Conservation (phyloP, 2,329 filamentous ascomycete genomes). For the Fusarium buharicum region DNA sequence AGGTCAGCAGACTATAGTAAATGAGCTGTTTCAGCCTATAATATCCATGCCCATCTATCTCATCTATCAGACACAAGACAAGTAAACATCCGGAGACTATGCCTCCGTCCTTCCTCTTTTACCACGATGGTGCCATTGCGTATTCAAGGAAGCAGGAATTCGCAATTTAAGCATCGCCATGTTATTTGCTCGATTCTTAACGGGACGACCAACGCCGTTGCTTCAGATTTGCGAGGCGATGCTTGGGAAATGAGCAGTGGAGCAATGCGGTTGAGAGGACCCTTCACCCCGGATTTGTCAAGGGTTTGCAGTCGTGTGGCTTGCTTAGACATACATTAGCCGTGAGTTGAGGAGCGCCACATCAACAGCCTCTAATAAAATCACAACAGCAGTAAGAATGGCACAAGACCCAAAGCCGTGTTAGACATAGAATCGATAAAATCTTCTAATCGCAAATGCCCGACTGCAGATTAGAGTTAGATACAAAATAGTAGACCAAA, state of each 20-base stretch:
- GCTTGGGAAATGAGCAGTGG: slow-evolving; percentile 39
- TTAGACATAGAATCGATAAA: slow-evolving; percentile 8
- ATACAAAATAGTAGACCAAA: slow-evolving; percentile 41
- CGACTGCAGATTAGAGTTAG: slow-evolving; percentile 60
- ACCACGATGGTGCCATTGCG: not conserved
- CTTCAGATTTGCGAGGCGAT: slow-evolving; percentile 12
- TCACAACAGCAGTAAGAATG: not conserved
- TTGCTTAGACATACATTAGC: slow-evolving; percentile 6
- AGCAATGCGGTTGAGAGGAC: slow-evolving; percentile 6
- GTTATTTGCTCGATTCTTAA: not conserved
- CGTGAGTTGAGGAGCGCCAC: not conserved
- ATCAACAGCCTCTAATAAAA: slow-evolving; percentile 1
- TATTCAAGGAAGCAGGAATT: slow-evolving; percentile 18
- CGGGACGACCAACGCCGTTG: slow-evolving; percentile 5
- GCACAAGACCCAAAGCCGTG: not conserved
- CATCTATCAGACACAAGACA: slow-evolving; percentile 3
- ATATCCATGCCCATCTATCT: slow-evolving; percentile 2
- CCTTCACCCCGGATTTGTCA: slow-evolving; percentile 37
- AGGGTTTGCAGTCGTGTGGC: slow-evolving; percentile 15
- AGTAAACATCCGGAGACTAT: not conserved
- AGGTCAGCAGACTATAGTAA: not conserved
- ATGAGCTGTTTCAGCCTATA: slow-evolving; percentile 11
- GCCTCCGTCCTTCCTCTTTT: slow-evolving; percentile 1
- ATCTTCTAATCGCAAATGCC: slow-evolving; percentile 34
- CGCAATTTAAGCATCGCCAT: slow-evolving; percentile 16